Conservation (phyloP, 306 rosid species). For the Albizia julibrissin region DNA sequence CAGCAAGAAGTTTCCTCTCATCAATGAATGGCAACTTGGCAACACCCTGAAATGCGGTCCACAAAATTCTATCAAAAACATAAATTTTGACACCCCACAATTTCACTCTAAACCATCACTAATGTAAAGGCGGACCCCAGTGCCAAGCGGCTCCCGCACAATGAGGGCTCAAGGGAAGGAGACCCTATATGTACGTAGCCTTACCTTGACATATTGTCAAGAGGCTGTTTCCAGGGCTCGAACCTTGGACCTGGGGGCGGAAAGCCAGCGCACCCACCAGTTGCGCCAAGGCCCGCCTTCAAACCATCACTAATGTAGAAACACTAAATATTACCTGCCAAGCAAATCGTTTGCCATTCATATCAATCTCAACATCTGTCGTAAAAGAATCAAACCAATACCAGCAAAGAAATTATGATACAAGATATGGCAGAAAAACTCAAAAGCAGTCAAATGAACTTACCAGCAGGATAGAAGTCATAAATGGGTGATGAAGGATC, state of each 20-base stretch:
- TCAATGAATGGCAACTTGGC: slow-evolving; percentile 96
- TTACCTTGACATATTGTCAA: too few relatives aligned
- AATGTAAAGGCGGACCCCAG: too few relatives aligned
- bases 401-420: slow-evolving; percentile 4
- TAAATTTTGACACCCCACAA: slow-evolving; percentile 23
- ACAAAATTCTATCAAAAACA: slow-evolving; percentile 18
- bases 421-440: slow-evolving; percentile 27
- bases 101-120: slow-evolving; percentile 23
- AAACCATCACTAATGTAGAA: slow-evolving; percentile 20
- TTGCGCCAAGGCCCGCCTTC: too few relatives aligned
- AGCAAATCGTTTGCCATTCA: slow-evolving; percentile 95
- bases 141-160: too few relatives aligned
- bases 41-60: slow-evolving; percentile 63
- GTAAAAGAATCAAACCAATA: slow-evolving; percentile 31
- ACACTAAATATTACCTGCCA: slow-evolving; percentile 74
- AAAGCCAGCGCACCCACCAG: too few relatives aligned
- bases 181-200: too few relatives aligned
- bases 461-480: slow-evolving; percentile 87
- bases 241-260: too few relatives aligned
- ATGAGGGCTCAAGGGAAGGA: too few relatives aligned
- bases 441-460: slow-evolving; percentile 31
- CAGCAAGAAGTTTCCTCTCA: slow-evolving; percentile 76
- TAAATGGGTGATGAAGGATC: slow-evolving; percentile 79
- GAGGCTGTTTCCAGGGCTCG: too few relatives aligned
- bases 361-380: slow-evolving; percentile 93